Base-by-base conservation (phyloP, 192 early-diverging fungal genomes). In the Gonapodya prolifera region DNA sequence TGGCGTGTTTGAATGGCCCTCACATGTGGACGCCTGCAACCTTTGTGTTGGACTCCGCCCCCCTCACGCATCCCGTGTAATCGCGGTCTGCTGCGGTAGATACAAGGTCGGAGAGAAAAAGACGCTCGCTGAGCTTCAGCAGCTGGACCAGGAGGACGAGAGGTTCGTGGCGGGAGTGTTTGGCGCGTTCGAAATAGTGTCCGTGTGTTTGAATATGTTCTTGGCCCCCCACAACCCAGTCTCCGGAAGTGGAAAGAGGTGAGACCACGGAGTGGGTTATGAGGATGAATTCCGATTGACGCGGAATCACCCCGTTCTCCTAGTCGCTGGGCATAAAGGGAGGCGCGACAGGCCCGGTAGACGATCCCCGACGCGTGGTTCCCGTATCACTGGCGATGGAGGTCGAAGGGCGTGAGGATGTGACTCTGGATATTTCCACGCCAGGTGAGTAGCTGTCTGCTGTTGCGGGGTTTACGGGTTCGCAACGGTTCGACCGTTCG, bases 81-180 rank as follows among this genome's bases (percentile, higher is more conserved):
- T n/a, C n/a, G n/a, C n/a, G n/a, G n/a, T n/a, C n/a, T n/a, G n/a
- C n/a, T n/a, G n/a, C n/a, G n/a, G n/a, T n/a, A n/a, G n/a, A n/a
- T 99, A 97, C 89, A 96, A 92, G 85, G 89, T 90, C 69, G 91
- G 94, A 33, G 91, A 92, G 78, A 99, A 96, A 88, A 99, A 98
- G 89, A 91, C 92, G 2, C 79, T 94, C 2, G 85, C 87, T 23
- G 95, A 99, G 83, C 91, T 94, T 80, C 83, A 92, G 77, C 80
- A 88, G 34, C 87, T 99, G 73, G 97, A 98, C 80, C n/a, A n/a
- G n/a, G n/a, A n/a, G n/a, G n/a, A n/a, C n/a, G n/a, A n/a, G n/a
- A n/a, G n/a, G n/a, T n/a, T n/a, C n/a, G n/a, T n/a, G n/a, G n/a
- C n/a, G n/a, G n/a, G n/a, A n/a, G n/a, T n/a, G n/a, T n/a, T n/a